Base-by-base conservation (phyloP, 2,329 filamentous ascomycete species). In the Talaromyces atroroseus region DNA sequence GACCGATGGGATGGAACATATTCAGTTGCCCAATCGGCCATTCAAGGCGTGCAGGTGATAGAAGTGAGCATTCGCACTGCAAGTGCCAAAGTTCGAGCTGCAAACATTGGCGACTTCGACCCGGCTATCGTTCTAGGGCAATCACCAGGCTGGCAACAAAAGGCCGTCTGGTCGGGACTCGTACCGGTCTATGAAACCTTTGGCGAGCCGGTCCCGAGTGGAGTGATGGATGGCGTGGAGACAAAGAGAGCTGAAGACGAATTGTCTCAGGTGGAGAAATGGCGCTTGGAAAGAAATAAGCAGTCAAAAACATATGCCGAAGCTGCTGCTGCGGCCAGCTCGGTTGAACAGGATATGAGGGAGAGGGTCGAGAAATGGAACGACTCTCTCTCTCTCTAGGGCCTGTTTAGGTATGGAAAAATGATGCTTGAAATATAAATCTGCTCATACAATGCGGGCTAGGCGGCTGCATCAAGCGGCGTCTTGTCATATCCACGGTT, bases 141-240 rank as follows among this genome's bases (percentile, higher is more conserved):
- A 20, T 56, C 54, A 8, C 48, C 40, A 12, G 40, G 34, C 11
- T 54, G 57, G 40, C n/a, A 40, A 32, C 34, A 44, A n/a, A 51
- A 52, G 18, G 34, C 56, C 49, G 48, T 58, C 20, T 58, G 57
- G 57, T 56, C 57, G 2, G 57, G 57, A 21, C 42, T 58, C 16
- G 34, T 58, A 2, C 57, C 57, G 2, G 34, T 58, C 3, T 58
- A 56, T 26, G 57, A 58, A 47, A n/a, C 47, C 3, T 46, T 56
- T 4, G 57, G 52, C 12, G 34, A 38, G n/a, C 57, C 57, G 12
- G 26, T 56, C 14, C 11, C 48, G 12, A 58, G 57, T 29, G 36
- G 44, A 34, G 48, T 55, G 18, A 51, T 56, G 47, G 49, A 51
- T 21, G 49, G 49, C 14, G 49, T 51, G 23, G 11, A 51, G n/a